These are phyloP conservation scores for Fragilariopsis cylindrus DNA, from an alignment of 108 stramenopile genomes.

Conservation along the genomic window DNA sequence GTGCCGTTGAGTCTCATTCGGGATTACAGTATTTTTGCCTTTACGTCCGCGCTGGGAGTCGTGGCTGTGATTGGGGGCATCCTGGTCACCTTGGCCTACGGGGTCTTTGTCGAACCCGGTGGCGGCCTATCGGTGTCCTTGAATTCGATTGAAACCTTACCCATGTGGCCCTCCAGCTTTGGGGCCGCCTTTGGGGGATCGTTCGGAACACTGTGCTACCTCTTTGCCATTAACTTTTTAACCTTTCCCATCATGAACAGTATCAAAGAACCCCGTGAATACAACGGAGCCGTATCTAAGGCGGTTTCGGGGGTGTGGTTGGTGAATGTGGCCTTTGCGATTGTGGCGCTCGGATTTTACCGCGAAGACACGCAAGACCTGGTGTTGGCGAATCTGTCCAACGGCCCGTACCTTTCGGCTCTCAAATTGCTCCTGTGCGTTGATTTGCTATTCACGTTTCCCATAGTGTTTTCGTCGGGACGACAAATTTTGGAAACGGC, in stretches of 20 bases:
- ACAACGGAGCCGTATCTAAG: constrained; percentile 20
- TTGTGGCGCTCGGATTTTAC: background rate
- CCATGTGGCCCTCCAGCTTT: constrained; percentile 7
- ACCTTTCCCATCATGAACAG: background rate
- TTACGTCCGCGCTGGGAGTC: constrained; percentile 49
- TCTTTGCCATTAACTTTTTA: constrained; percentile 4
- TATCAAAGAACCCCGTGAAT: constrained; percentile 22
- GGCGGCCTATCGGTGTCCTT: constrained; percentile 12
- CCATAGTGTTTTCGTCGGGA: too few relatives aligned
- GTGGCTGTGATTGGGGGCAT: constrained; percentile 47
- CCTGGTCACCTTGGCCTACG: constrained; percentile 38
- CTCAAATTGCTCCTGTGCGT: constrained; percentile 5
- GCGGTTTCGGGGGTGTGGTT: constrained; percentile 26
- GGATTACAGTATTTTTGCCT: constrained; percentile 50
- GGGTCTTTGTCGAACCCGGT: constrained; percentile 45
- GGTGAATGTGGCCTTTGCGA: background rate
- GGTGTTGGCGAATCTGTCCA: background rate
- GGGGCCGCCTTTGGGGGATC: background rate
- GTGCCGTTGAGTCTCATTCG: constrained; percentile 41
- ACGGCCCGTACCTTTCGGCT: background rate
- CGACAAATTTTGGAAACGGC: too few relatives aligned
- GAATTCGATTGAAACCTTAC: constrained; percentile 2
- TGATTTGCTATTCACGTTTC: background rate
- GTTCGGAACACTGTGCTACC: background rate
- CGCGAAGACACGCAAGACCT: background rate